Evolutionary conservation across 441 rosid genomes (phyloP).

Genomic region (Capsella rubella): DNA sequence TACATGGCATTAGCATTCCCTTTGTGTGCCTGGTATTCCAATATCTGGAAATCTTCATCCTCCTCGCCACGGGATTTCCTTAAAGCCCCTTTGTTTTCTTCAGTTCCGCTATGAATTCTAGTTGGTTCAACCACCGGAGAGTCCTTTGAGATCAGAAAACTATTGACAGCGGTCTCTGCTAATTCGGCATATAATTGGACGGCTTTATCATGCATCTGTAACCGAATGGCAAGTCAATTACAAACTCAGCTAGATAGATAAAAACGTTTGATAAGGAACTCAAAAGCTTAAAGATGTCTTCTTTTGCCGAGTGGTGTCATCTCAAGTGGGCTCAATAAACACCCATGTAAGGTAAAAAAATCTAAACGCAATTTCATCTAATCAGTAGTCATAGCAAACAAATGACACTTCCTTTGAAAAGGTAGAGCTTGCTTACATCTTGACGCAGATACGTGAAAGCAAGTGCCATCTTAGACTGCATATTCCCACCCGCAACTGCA

Average conservation of each 20-base stretch:
- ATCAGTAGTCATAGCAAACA: not conserved
- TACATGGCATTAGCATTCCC: constrained; percentile 93
- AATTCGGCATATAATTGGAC: constrained; percentile 82
- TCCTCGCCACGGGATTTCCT: constrained; percentile 95
- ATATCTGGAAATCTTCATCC: constrained; percentile 96
- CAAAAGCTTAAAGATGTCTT: constrained; percentile 20
- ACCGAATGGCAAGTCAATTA: constrained; percentile 28
- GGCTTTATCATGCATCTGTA: constrained; percentile 88
- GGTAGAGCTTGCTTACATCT: constrained; percentile 60
- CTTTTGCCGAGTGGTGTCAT: not conserved
- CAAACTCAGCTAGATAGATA: constrained; percentile 8
- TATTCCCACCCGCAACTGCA: constrained; percentile 74
- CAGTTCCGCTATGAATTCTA: constrained; percentile 92
- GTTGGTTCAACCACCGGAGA: constrained; percentile 90
- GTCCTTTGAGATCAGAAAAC: constrained; percentile 92
- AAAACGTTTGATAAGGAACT: constrained; percentile 7
- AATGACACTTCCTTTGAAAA: not conserved
- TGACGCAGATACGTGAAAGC: constrained; percentile 88
- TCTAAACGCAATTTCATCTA: constrained; percentile 14
- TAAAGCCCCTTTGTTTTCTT: constrained; percentile 92
- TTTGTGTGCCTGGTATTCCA: constrained; percentile 97
- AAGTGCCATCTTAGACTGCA: constrained; percentile 94
- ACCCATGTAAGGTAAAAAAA: no score
- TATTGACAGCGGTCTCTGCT: constrained; percentile 94
- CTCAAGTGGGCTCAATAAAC: not conserved